Evolutionary conservation across 1,284 basidiomycete species (phyloP).

Genomic region (Mycena sp.): DNA sequence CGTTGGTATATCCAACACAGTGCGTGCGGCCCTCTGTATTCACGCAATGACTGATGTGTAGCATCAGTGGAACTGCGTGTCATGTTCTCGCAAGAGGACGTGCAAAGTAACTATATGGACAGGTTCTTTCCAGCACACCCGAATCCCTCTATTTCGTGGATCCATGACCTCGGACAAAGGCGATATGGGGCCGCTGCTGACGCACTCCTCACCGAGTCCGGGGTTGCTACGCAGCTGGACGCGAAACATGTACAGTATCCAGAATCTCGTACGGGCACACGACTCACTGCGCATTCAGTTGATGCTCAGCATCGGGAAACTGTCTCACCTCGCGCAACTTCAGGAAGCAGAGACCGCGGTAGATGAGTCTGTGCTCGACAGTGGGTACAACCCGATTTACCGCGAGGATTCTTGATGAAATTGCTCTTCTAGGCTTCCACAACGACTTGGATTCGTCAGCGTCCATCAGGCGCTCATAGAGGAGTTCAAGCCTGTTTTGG

Average conservation of each 20-base stretch:
- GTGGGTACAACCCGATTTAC: slow-evolving; percentile 48
- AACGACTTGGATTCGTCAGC: slow-evolving; percentile 79
- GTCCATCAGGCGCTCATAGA: slow-evolving; percentile 72
- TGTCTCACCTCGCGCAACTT: slow-evolving; percentile 82
- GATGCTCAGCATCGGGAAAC: slow-evolving; percentile 91
- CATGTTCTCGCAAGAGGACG: slow-evolving; percentile 78
- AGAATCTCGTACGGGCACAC: slow-evolving; percentile 14
- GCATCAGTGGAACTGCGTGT: slow-evolving; percentile 73
- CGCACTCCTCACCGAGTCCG: slow-evolving; percentile 72
- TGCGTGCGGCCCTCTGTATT: slow-evolving; percentile 37
- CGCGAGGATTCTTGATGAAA: not conserved
- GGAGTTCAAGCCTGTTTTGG: slow-evolving; percentile 63
- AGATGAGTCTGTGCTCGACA: slow-evolving; percentile 63
- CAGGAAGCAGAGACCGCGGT: slow-evolving; percentile 62
- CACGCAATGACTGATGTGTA: not conserved
- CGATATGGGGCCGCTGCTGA: slow-evolving; percentile 73
- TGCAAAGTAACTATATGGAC: slow-evolving; percentile 73
- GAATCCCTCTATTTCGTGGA: slow-evolving; percentile 83
- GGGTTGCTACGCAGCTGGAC: slow-evolving; percentile 64
- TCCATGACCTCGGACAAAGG: slow-evolving; percentile 85
- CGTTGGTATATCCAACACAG: slow-evolving; percentile 87
- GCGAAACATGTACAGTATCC: slow-evolving; percentile 73
- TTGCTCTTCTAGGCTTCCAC: slow-evolving; percentile 63
- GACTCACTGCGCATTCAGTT: slow-evolving; percentile 58
- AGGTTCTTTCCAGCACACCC: slow-evolving; percentile 76